Evolutionary conservation across 139 green algal species (phyloP), one percentile per base, ranked within the genome.

Genomic region (Chlorella vulgaris): DNA sequence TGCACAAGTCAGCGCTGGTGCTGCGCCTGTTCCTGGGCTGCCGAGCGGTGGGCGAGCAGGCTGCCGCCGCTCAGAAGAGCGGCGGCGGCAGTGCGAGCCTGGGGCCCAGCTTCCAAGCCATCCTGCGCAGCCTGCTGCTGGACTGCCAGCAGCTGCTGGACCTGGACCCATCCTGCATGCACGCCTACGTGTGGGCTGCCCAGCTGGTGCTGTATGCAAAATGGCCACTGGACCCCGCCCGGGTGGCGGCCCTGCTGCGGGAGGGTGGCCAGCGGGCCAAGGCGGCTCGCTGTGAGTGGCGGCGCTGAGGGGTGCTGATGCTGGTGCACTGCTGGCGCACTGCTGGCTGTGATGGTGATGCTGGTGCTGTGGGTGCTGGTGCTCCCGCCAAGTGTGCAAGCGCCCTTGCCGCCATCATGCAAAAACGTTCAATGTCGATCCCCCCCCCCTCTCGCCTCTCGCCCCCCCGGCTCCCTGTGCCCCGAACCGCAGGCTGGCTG

Each of bases 111-210:
- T 31, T 31, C 28, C 70, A 78, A 33, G 70, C 70, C 8, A 38
- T 78, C 7, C 7, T 78, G n/a, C 70, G 70, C 70, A 78, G 33
- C 15, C 70, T 78, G 47, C 70, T 78, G 29, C 24, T 78, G 47
- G 70, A 78, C 47, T 78, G 70, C 70, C 70, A 78, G 70, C 70
- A 78, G 47, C 70, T 78, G 70, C 70, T 78, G 47, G 70, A 78
- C 19, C 31, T 78, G 43, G 70, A 78, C 33, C 47, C 70, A 2
- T 0, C 1, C 21, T 78, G 70, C 70, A 63, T 65, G 43, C 70
- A 78, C 22, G 31, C 70, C 19, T 78, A 78, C 8, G 70, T 78
- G 47, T 78, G 70, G 70, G 70, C 70, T 4, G 51, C 70, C 2
- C 70, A 78, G 47, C 70, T 78, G 70, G 42, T 65, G 43, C 47